phyloP scores from a whole-genome alignment of 768 basidiomycete species.

The Calocera viscosa region DNA sequence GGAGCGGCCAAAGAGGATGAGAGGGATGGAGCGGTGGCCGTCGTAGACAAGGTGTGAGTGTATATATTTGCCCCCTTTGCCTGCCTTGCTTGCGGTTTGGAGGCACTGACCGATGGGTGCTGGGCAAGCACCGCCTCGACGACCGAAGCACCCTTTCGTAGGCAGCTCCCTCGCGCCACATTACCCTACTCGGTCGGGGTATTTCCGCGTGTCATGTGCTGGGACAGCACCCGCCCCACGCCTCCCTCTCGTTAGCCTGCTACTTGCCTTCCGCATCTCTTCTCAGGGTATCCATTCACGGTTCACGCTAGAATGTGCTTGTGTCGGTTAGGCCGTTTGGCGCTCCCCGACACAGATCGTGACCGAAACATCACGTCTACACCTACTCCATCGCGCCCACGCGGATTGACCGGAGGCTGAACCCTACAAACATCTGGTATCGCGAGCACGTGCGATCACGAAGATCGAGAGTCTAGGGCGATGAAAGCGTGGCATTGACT shows the following conservation, averaged over 20 bases:
- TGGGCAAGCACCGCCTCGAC: not conserved
- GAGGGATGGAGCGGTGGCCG: not conserved
- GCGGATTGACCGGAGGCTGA: no score
- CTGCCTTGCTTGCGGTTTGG: not conserved
- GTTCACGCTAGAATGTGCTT: no score
- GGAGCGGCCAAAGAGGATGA: not conserved
- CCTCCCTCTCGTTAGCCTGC: not conserved
- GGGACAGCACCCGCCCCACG: conserved; percentile 1
- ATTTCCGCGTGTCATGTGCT: conserved; percentile 8
- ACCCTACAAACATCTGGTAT: no score
- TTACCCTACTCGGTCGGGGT: not conserved
- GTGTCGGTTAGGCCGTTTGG: no score
- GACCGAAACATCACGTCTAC: no score
- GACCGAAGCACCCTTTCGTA: not conserved
- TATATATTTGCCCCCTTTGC: conserved; percentile 1
- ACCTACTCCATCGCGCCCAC: no score
- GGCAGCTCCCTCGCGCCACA: not conserved
- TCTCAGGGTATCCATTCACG: not conserved
- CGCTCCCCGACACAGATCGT: no score
- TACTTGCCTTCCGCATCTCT: not conserved
- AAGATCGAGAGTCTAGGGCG: no score
- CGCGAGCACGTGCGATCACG: no score
- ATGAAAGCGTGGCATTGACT: no score
- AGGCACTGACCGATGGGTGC: conserved; percentile 6
- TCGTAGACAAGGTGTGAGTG: not conserved